Evolutionary conservation across 495 filamentous ascomycete genomes (phyloP).

Genomic region (Penicillium daleae): DNA sequence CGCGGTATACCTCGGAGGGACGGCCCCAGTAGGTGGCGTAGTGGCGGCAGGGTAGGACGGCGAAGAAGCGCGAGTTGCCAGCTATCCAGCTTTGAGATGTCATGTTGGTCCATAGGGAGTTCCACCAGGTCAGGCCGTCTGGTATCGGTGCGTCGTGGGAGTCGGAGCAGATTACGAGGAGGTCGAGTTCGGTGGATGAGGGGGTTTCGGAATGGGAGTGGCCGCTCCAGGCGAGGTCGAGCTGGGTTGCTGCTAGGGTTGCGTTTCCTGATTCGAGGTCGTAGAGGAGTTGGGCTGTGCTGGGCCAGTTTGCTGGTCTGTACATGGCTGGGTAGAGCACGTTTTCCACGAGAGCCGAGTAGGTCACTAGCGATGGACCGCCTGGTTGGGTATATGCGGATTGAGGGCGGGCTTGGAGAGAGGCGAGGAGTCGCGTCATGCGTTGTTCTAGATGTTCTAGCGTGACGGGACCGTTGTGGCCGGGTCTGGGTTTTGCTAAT

Average conservation of each 20-base stretch:
- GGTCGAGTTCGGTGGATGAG: constrained; percentile 13
- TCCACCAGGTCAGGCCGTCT: constrained; percentile 25
- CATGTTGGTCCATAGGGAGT: constrained; percentile 20
- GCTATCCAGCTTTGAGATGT: constrained; percentile 24
- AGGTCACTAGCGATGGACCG: constrained; percentile 23
- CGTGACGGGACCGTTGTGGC: constrained; percentile 11
- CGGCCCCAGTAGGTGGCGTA: constrained; percentile 21
- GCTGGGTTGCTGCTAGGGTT: constrained; percentile 17
- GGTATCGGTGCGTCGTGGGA: constrained; percentile 23
- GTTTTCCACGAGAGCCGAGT: constrained; percentile 19
- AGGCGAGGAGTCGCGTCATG: constrained; percentile 16
- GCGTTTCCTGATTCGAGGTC: constrained; percentile 25
- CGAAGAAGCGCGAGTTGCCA: constrained; percentile 24
- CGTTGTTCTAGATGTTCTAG: constrained; percentile 18
- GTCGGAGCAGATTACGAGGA: constrained; percentile 26
- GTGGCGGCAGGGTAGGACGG: constrained; percentile 22
- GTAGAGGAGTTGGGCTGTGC: constrained; percentile 17
- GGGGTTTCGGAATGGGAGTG: constrained; percentile 9
- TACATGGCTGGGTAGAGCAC: constrained; percentile 20
- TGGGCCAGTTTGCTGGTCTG: constrained; percentile 17
- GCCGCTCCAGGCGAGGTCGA: constrained; percentile 20
- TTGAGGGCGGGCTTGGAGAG: constrained; percentile 19
- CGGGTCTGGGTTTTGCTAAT: constrained; percentile 13
- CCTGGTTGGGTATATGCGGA: constrained; percentile 21
- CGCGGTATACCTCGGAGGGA: constrained; percentile 25